Percentiles rank a stretch among this genome's conserved stretches.
Conservation (phyloP, 2,329 filamentous ascomycete genomes). For the Alternaria incomplexa region DNA sequence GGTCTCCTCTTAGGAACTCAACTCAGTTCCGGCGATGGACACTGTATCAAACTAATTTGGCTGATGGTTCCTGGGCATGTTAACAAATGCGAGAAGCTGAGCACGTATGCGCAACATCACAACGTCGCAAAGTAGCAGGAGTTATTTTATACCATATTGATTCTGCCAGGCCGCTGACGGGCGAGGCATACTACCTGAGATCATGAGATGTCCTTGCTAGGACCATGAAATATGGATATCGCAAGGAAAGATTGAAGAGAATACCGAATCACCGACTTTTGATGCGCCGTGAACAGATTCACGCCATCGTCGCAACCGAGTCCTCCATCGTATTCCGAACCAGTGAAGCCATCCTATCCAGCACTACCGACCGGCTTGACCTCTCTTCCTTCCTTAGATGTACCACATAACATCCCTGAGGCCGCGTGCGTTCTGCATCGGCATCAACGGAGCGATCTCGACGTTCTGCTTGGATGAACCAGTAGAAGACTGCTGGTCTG, state of each 20-base stretch:
- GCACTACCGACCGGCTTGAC: not conserved
- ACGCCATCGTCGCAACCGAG: slow-evolving; percentile 1
- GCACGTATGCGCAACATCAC: not conserved
- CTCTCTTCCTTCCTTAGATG: slow-evolving; percentile 44
- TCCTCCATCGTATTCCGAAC: not conserved
- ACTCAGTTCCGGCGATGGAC: not conserved
- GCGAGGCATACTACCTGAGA: not conserved
- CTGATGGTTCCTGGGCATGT: not conserved
- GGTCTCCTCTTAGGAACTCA: not conserved
- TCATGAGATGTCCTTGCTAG: not conserved
- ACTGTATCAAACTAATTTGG: not conserved
- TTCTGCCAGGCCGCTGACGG: not conserved
- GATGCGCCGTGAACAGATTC: not conserved
- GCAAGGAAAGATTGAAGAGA: not conserved
- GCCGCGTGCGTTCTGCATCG: slow-evolving; percentile 47
- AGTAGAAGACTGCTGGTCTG: slow-evolving; percentile 33
- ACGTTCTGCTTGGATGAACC: slow-evolving; percentile 39
- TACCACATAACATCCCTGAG: slow-evolving; percentile 58
- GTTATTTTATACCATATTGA: not conserved
- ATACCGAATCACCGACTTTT: slow-evolving; percentile 1
- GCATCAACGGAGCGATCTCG: slow-evolving; percentile 49
- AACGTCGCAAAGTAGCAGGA: not conserved
- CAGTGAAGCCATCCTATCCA: not conserved
- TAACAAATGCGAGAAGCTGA: not conserved
- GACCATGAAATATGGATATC: not conserved